Evolutionary conservation across 1,284 basidiomycete species (phyloP), one percentile per base, ranked within the genome.

Genomic region (Moesziomyces sp.): DNA sequence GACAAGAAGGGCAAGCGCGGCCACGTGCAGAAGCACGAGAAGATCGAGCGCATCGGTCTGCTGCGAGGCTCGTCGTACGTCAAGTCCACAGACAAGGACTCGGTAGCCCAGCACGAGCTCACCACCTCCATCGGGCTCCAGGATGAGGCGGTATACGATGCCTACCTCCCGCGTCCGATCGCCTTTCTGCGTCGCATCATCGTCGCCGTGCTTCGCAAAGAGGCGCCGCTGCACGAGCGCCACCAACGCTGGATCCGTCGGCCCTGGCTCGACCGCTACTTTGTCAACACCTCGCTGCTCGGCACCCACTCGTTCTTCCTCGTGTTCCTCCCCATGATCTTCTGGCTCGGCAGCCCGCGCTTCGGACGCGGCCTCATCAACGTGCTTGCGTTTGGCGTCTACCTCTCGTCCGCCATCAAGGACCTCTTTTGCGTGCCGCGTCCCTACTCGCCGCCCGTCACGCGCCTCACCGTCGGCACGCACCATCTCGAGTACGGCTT

Each of bases 261-360:
- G 3, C 89, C 91, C 1, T 90, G 88, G 85, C 86, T 93, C 21
- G 95, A 99, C 84, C 86, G 86, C 1, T 97, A 93, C 83, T 97
- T 99, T 82, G 90, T 96, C 62, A 93, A 95, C 83, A 92, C 93
- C 0, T 94, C 93, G 1, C 88, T 93, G 0, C 88, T 97, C 19
- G 85, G 85, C 0, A 85, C 94, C 0, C 95, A 97, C 82, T 95
- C 93, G 0, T 97, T 96, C 86, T 98, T 98, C 87, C 92, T 96
- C 89, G 89, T 91, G 26, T 89, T 92, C 74, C 86, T 98, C 1
- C 95, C 96, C 0, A 87, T 91, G 4, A 87, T 93, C 60, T 96
- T 91, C 83, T 97, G 94, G 88, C 93, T 96, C 77, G 93, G 93
- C 1, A 88, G 90, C 67, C 86, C 86, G 1, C 87, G 90, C 50